phyloP scores from a whole-genome alignment of 2,329 filamentous ascomycete species.

The Metarhizium album region DNA sequence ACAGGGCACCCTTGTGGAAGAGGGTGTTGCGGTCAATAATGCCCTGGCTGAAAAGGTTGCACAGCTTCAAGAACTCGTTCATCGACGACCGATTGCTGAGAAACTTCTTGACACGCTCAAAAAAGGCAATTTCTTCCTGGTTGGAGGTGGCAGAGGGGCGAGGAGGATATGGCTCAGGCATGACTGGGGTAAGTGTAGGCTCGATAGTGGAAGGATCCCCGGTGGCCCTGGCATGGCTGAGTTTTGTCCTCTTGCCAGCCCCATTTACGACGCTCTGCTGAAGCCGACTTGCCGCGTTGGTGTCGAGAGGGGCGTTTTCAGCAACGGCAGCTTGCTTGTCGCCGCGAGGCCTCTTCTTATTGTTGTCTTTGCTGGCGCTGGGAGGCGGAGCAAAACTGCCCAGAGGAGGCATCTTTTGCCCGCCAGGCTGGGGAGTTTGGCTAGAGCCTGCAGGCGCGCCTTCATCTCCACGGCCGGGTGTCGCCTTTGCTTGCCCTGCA shows the following conservation, averaged over 20 bases:
- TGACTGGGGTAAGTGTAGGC: slow-evolving; percentile 76
- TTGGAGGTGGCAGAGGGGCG: slow-evolving; percentile 62
- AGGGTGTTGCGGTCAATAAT: slow-evolving; percentile 79
- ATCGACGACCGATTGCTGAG: slow-evolving; percentile 86
- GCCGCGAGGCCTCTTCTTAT: slow-evolving; percentile 69
- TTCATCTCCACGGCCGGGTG: slow-evolving; percentile 48
- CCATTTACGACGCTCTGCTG: slow-evolving; percentile 23
- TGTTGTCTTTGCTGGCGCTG: slow-evolving; percentile 79
- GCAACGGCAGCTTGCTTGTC: slow-evolving; percentile 43
- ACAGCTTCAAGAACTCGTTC: slow-evolving; percentile 93
- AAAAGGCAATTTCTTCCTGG: slow-evolving; percentile 82
- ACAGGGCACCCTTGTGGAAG: slow-evolving; percentile 70
- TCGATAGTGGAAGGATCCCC: slow-evolving; percentile 57
- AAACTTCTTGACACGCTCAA: slow-evolving; percentile 93
- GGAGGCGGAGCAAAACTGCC: slow-evolving; percentile 82
- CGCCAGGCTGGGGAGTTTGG: slow-evolving; percentile 46
- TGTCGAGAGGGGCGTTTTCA: slow-evolving; percentile 32
- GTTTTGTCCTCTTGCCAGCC: slow-evolving; percentile 58
- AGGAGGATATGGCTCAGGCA: slow-evolving; percentile 79
- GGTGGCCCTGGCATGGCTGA: slow-evolving; percentile 55
- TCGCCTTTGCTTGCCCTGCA: slow-evolving; percentile 40
- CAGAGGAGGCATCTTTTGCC: slow-evolving; percentile 79
- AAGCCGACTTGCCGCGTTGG: slow-evolving; percentile 25
- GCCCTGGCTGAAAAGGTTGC: slow-evolving; percentile 89
- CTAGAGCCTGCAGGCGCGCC: slow-evolving; percentile 29